Evolutionary conservation across 2,329 filamentous ascomycete species (phyloP).

Genomic region (Penicillium verrucosum): DNA sequence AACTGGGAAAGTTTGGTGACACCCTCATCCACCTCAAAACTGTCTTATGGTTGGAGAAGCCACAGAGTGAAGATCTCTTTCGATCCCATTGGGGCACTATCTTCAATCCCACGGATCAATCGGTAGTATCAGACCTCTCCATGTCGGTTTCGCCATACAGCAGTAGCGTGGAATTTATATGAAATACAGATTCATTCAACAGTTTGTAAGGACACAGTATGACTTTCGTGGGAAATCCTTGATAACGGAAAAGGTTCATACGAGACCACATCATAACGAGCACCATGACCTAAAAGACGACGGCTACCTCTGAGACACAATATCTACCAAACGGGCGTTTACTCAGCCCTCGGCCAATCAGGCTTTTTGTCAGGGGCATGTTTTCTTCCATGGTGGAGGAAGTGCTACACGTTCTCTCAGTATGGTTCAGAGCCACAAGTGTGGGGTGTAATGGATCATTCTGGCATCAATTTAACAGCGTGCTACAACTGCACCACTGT

Average conservation of each 20-base stretch:
- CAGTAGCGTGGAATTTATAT: not conserved
- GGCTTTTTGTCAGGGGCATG: too few species aligned
- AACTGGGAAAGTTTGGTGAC: conserved; percentile 12
- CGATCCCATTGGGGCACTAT: conserved; percentile 20
- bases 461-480: too few species aligned
- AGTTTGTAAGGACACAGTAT: not conserved
- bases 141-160: not conserved
- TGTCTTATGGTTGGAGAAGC: conserved; percentile 23
- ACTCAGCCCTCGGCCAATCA: too few species aligned
- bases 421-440: not conserved
- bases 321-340: not conserved
- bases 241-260: not conserved
- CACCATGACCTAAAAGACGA: not conserved
- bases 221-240: not conserved
- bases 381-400: not conserved
- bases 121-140: not conserved
- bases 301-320: not conserved
- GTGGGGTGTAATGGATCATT: too few species aligned
- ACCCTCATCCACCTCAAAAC: conserved; percentile 11
- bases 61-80: conserved; percentile 16
- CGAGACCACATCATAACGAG: not conserved
- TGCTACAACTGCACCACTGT: not conserved
- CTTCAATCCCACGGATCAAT: not conserved
- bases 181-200: not conserved
- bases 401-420: not conserved